Percentiles rank a stretch among this genome's conserved stretches.
These are phyloP conservation scores for Boletus sp. DNA, from an alignment of 768 basidiomycete species.

Conservation along the genomic window DNA sequence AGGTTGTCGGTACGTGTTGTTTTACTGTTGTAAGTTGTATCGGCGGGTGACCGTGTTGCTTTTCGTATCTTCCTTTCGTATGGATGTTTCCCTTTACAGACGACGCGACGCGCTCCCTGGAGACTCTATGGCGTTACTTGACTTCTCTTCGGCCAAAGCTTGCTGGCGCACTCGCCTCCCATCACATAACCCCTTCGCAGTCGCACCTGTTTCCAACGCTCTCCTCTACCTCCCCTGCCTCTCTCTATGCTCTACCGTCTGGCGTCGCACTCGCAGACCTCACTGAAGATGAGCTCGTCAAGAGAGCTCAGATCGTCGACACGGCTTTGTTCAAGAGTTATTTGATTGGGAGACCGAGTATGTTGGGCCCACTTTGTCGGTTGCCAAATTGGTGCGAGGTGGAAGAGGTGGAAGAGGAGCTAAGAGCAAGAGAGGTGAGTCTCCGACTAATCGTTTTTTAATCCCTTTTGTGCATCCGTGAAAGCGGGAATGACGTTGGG, in stretches of 20 bases:
- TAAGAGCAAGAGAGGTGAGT: constrained; percentile 72
- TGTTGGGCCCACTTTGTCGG: constrained; percentile 85
- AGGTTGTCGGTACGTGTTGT: constrained; percentile 34
- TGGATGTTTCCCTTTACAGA: constrained; percentile 36
- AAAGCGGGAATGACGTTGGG: background rate
- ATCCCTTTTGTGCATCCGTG: background rate
- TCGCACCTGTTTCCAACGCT: constrained; percentile 67
- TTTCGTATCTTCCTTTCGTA: background rate
- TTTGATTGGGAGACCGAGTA: constrained; percentile 70
- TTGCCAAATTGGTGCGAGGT: constrained; percentile 98
- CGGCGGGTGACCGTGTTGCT: background rate
- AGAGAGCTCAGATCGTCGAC: constrained; percentile 91
- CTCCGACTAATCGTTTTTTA: background rate
- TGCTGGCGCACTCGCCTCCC: constrained; percentile 64
- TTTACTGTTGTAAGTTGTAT: background rate
- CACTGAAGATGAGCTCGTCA: constrained; percentile 78
- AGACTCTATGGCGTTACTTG: constrained; percentile 83
- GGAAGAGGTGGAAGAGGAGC: constrained; percentile 83
- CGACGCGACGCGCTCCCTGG: constrained; percentile 68
- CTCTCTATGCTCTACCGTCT: constrained; percentile 71
- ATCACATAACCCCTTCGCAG: constrained; percentile 66
- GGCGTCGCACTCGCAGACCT: constrained; percentile 68
- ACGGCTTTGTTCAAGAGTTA: constrained; percentile 95
- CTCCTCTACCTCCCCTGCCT: constrained; percentile 66
- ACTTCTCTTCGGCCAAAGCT: constrained; percentile 89